These are phyloP conservation scores for Prunus davidiana DNA, from an alignment of 306 rosid species.

Conservation along the genomic window DNA sequence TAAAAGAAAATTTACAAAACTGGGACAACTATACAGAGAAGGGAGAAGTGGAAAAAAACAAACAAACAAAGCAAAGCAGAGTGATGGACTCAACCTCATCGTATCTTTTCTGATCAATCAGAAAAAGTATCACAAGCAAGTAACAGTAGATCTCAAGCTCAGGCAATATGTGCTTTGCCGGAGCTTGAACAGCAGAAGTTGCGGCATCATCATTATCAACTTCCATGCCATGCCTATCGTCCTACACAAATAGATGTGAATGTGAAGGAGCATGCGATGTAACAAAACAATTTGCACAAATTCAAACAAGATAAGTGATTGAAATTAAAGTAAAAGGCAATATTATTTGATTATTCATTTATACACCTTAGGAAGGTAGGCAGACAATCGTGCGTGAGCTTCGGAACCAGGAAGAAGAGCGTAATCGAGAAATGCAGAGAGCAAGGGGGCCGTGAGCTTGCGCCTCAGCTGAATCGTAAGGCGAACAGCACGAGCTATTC, in stretches of 20 bases:
- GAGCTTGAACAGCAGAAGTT: constrained; percentile 40
- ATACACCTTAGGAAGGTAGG: constrained; percentile 22
- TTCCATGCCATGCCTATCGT: constrained; percentile 55
- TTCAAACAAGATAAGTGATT: not conserved
- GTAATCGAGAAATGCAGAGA: constrained; percentile 42
- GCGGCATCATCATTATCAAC: constrained; percentile 46
- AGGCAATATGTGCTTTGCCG: constrained; percentile 45
- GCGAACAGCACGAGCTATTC: constrained; percentile 38
- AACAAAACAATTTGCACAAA: not conserved
- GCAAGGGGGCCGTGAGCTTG: constrained; percentile 42
- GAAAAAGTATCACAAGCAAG: constrained; percentile 52
- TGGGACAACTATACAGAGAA: not conserved
- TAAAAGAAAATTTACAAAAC: not conserved
- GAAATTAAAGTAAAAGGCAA: not conserved
- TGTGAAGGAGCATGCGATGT: not conserved
- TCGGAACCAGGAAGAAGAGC: constrained; percentile 48
- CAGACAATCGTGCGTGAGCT: constrained; percentile 38
- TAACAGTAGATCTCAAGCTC: constrained; percentile 63
- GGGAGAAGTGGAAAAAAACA: not conserved
- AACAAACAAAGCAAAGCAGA: not conserved
- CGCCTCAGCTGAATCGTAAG: constrained; percentile 49
- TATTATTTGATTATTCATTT: not conserved
- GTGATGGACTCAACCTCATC: constrained; percentile 35
- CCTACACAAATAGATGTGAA: constrained; percentile 22
- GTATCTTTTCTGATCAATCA: constrained; percentile 60